Evolutionary conservation across 768 basidiomycete species (phyloP), one percentile per base, ranked within the genome.

Genomic region (Agrocybe chaxingu): DNA sequence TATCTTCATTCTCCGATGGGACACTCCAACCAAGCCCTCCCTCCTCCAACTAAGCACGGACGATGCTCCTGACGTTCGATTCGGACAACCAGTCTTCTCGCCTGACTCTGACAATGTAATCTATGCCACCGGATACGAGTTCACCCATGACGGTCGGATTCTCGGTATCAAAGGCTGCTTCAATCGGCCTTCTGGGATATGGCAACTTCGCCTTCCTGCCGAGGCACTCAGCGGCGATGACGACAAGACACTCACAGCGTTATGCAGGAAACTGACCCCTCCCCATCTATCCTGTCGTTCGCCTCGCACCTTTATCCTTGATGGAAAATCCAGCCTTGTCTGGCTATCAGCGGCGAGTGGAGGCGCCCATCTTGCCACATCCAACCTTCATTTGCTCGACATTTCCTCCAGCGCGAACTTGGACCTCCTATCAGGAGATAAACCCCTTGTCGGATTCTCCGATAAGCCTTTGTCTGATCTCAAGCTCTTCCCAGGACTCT

Each of bases 41-140:
- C 53, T 60, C 18, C 51, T 48, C 18, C 56, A 51, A 43, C 41
- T 64, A 7, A 47, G 51, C 30, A 55, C 59, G 24, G 24, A 24
- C 24, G 24, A 5, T 8, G 55, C 54, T 9, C 48, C 43, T 7
- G 29, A 52, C 3, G 61, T 77, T 10, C 60, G 76, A 8, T 78
- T 85, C 42, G 83, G 81, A 11, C 84, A 87, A 56, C 76, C 78
- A 0, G 62, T 72, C 1, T 87, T 87, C 59, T 69, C 67, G 4
- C 67, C 73, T 0, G 63, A 68, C 13, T 62, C 67, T 4, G 61
- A 69, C 8, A 49, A 63, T 42, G 62, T 66, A 16, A 54, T 88
- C 4, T 79, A 78, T 47, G 81, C 80, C 0, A 83, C 82, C 0
- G 86, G 84, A 0, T 86, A 83, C 59, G 80, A 85, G 42, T 70